Conservation (phyloP, 2,329 filamentous ascomycete genomes). For the Dendrostoma leiphaemia region DNA sequence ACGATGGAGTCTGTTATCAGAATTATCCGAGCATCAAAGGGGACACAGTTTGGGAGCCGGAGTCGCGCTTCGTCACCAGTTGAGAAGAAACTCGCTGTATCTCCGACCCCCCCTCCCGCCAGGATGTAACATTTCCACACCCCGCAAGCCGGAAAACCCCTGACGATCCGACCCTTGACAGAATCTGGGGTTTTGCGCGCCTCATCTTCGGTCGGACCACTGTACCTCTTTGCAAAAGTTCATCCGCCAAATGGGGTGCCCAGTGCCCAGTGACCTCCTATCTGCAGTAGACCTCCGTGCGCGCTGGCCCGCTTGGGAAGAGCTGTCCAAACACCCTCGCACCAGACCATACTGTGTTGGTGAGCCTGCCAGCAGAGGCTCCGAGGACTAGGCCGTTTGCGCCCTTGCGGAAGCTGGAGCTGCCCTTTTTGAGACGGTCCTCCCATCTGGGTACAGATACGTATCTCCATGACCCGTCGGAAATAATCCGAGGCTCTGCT, state of each 20-base stretch:
- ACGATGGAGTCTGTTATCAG: background rate
- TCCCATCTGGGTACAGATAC: background rate
- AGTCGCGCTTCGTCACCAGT: background rate
- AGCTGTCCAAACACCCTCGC: too few species aligned
- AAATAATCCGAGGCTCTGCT: constrained; percentile 17
- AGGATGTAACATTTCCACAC: constrained; percentile 20
- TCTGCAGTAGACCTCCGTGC: too few species aligned
- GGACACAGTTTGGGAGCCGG: background rate
- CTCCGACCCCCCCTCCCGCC: constrained; percentile 8
- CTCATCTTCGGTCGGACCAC: background rate
- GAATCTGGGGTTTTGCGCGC: constrained; percentile 19
- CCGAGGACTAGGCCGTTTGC: too few species aligned
- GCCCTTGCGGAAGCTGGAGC: too few species aligned
- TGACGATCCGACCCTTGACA: constrained; percentile 16
- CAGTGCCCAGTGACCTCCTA: too few species aligned
- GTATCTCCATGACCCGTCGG: constrained; percentile 7
- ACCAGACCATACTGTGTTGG: too few species aligned
- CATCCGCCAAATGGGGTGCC: too few species aligned
- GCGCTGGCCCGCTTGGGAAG: too few species aligned
- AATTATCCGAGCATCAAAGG: background rate
- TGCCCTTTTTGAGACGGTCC: background rate
- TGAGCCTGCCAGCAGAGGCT: too few species aligned
- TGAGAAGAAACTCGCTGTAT: background rate
- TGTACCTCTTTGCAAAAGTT: background rate
- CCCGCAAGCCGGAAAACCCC: constrained; percentile 16